These are phyloP conservation scores for Neofusicoccum umdonicola DNA, from an alignment of 2,329 filamentous ascomycete genomes.

Conservation along the genomic window DNA sequence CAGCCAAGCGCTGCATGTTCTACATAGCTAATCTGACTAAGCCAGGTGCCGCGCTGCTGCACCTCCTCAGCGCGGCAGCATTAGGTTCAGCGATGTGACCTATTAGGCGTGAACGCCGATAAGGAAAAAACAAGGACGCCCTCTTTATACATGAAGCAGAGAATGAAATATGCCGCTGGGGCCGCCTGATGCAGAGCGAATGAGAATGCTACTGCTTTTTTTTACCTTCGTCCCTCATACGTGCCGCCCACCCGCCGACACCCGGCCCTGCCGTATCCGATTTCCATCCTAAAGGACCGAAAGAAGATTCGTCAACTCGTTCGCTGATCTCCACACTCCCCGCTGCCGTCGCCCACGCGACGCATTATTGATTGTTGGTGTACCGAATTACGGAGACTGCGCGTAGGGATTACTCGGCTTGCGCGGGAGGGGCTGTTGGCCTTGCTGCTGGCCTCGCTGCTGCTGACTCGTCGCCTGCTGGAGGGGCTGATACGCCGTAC, in stretches of 20 bases:
- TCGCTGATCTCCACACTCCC: not conserved
- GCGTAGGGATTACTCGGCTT: not conserved
- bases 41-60: not conserved
- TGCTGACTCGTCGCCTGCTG: not conserved
- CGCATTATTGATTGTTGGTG: not conserved
- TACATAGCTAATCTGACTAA: constrained; percentile 13
- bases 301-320: constrained; percentile 15
- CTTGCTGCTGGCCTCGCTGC: not conserved
- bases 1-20: not conserved
- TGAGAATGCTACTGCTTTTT: not conserved
- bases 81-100: not conserved
- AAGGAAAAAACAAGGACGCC: not conserved
- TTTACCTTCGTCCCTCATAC: not conserved
- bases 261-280: not conserved
- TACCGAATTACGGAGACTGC: not conserved
- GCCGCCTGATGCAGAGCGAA: not conserved
- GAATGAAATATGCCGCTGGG: not conserved
- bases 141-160: not conserved
- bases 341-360: not conserved
- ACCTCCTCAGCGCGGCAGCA: too few relatives aligned
- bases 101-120: not conserved
- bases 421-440: not conserved
- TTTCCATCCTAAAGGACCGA: constrained; percentile 1
- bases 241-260: not conserved
- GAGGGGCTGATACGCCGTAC: not conserved